A percentile compares a stretch with the other conserved stretches of the same genome.
Conservation (phyloP, 495 filamentous ascomycete genomes). For the Penicillium egyptiacum region DNA sequence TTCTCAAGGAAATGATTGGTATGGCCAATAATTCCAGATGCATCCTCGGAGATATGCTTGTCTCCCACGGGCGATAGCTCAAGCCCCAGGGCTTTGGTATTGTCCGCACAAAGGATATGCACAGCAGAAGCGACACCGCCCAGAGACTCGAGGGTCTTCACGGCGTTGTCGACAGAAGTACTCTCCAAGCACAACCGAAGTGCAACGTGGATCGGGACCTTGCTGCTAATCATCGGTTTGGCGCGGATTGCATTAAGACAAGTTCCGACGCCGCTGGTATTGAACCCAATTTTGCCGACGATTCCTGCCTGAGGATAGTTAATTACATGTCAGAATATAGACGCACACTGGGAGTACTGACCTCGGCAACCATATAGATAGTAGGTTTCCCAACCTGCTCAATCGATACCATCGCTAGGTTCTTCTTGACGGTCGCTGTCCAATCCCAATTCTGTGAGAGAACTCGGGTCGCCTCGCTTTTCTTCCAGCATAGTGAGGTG, state of each 20-base stretch:
- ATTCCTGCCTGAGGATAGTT: constrained; percentile 55
- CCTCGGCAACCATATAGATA: constrained; percentile 51
- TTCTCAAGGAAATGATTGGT: constrained; percentile 62
- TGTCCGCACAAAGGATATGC: constrained; percentile 62
- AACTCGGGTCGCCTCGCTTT: constrained; percentile 34
- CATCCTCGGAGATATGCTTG: constrained; percentile 48
- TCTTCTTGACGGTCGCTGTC: constrained; percentile 47
- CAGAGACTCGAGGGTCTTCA: constrained; percentile 44
- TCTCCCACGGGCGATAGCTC: constrained; percentile 59
- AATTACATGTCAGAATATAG: neutral
- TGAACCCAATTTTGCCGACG: constrained; percentile 73
- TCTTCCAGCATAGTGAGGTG: constrained; percentile 58
- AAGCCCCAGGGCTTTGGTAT: constrained; percentile 51
- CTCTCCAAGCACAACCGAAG: constrained; percentile 61
- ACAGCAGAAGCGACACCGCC: constrained; percentile 60
- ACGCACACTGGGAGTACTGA: constrained; percentile 6
- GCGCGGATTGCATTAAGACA: constrained; percentile 67
- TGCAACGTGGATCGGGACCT: constrained; percentile 63
- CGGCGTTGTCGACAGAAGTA: constrained; percentile 49
- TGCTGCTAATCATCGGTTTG: constrained; percentile 52
- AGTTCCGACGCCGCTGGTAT: constrained; percentile 60
- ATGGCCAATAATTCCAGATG: constrained; percentile 52
- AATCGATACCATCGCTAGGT: constrained; percentile 57
- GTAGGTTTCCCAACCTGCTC: constrained; percentile 46
- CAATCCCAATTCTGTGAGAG: constrained; percentile 72